Base-by-base conservation (phyloP, 768 basidiomycete species). In the Leccinellum albellum region DNA sequence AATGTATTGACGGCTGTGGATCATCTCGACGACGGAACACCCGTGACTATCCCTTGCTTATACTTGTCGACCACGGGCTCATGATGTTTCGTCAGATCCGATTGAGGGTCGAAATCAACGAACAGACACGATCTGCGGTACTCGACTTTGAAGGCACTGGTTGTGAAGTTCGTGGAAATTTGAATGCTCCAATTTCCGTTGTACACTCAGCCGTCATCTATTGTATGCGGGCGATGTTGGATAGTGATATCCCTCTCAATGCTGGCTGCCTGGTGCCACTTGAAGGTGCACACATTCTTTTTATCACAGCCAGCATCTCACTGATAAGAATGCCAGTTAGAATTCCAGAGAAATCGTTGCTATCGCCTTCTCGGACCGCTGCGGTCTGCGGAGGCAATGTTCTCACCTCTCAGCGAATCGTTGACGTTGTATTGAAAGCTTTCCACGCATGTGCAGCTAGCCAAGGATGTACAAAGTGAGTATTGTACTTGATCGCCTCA, bases 371-470 rank as follows among this genome's bases (percentile, higher is more conserved):
- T 13, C 82, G 83, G 45, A 94, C 90, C 0, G 91, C 90, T 10
- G 95, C 94, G 0, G 93, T 96, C 6, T 95, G 93, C 61, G 94
- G 90, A 29, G 94, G 94, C 12, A 98, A 97, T 67, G 93, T 95
- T 2, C 75, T 92, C 46, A 94, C 93, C 4, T 90, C 87, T 6
- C 94, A 96, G 67, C 80, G 95, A n/a, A 91, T 96, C 46, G 91
- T 95, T 3, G 95, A 98, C 67, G 93, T 95, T 3, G 89, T 98
- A 32, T 76, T 98, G 33, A 92, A 89, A 69, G 94, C 94, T 0
- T 97, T 98, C 77, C 82, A 89, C 64, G 94, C 92, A 3, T 88
- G 86, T 48, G 93, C 94, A 17, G 95, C 94, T 0, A 92, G 90
- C 65, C 94, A 97, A 69, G 95, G 95, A 1, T 92, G 91, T 65